Base-by-base conservation (phyloP, 192 early-diverging fungal genomes). In the Backusella circina region DNA sequence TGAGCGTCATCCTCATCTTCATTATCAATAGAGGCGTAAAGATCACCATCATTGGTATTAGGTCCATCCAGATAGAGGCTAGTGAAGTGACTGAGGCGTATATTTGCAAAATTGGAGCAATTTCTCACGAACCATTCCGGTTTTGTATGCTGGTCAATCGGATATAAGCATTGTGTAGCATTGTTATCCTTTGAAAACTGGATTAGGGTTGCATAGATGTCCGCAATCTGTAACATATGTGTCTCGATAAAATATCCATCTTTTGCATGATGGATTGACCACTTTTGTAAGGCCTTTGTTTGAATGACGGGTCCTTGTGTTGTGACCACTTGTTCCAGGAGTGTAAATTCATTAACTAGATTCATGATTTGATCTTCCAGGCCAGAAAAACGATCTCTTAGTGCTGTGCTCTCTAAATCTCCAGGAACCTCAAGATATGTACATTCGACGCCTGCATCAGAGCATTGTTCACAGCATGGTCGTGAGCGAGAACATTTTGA, bases 321-420 rank as follows among this genome's bases (percentile, higher is more conserved):
- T 4, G 54, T 61, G 5, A 81, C 75, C 13, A 81, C 51, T 9
- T 15, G 30, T 71, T 81, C 79, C 31, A 81, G 54, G 7, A 68
- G 37, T 9, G 68, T 61, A 28, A 81, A 81, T 33, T 81, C 75
- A 36, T 65, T 72, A 23, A 81, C 15, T 1, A 77, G 32, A 61
- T 67, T 57, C 21, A 77, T 68, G 9, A 81, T 81, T 39, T 81
- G 79, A 51, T 81, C 72, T 74, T 81, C 79, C 16, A 81, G 18
- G 2, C 79, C 79, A 37, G 79, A 71, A 71, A 81, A 81, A 5
- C 79, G 71, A 33, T 77, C 71, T 44, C 79, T 72, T 36, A 81
- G 39, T 16, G 79, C 79, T 9, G 79, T 81, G 35, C 79, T 81
- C 54, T 81, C 79, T 16, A 81, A 36, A 74, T 81, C 79, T 15